Evolutionary conservation across 164 flowering plant species (phyloP).

Genomic region (Nelumbo lutea): DNA sequence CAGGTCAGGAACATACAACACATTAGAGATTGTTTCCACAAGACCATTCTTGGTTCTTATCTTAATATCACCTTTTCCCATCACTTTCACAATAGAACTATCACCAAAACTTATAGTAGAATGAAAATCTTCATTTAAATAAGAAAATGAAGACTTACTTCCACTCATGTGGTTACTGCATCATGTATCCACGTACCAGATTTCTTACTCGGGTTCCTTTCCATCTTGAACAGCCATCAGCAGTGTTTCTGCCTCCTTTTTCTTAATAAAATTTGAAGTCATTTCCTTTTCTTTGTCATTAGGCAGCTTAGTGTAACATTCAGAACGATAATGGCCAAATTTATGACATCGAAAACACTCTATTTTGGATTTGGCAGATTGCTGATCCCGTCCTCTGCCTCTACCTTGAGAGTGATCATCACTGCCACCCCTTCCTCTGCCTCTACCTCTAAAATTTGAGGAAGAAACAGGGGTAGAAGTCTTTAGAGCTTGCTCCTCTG

Average conservation of each 20-base stretch:
- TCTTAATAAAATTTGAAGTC: slow-evolving; percentile 4
- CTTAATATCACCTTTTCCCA: slow-evolving; percentile 23
- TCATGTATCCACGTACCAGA: neutral
- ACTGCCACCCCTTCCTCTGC: neutral
- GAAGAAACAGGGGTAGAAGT: too few species aligned
- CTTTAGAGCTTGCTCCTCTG: too few species aligned
- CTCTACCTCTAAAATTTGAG: too few species aligned
- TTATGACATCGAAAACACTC: slow-evolving; percentile 7
- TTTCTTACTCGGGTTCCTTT: neutral
- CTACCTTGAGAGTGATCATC: neutral
- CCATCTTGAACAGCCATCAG: slow-evolving; percentile 1
- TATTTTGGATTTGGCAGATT: slow-evolving; percentile 4
- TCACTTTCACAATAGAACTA: slow-evolving; percentile 13
- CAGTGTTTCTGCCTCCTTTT: slow-evolving; percentile 7
- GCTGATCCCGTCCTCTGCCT: slow-evolving; percentile 6
- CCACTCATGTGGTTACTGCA: slow-evolving; percentile 9
- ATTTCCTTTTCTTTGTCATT: slow-evolving; percentile 8
- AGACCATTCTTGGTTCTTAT: slow-evolving; percentile 22
- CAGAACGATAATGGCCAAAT: slow-evolving; percentile 2
- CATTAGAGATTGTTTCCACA: slow-evolving; percentile 17
- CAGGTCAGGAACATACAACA: slow-evolving; percentile 8
- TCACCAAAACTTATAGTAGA: slow-evolving; percentile 20
- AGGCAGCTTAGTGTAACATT: slow-evolving; percentile 8
- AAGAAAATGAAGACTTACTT: slow-evolving; percentile 2
- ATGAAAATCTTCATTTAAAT: slow-evolving; percentile 6